Conservation (phyloP, 1,139 yeast genomes). For the Pichia sp. region DNA sequence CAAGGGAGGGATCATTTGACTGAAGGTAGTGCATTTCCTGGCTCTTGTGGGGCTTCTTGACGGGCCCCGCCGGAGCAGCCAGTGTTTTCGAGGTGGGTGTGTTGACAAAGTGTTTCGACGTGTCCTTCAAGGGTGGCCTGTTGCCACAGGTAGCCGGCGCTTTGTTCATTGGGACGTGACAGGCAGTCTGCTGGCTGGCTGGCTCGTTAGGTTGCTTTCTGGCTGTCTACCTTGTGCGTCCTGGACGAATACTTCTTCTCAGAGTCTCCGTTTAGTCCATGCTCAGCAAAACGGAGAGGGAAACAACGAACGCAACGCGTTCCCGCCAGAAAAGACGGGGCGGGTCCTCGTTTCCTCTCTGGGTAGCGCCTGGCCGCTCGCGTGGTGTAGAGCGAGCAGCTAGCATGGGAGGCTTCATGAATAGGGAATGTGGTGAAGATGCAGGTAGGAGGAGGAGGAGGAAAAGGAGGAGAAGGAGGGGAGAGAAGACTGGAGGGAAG, state of each 20-base stretch:
- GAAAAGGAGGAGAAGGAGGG: too few species aligned
- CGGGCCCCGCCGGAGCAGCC: background rate
- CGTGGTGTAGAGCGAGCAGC: background rate
- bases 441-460: background rate
- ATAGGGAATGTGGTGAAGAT: background rate
- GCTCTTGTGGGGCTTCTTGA: background rate
- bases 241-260: too few species aligned
- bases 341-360: background rate
- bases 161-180: constrained; percentile 1
- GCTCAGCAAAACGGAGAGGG: background rate
- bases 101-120: constrained; percentile 27
- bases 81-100: constrained; percentile 8
- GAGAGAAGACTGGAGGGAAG: background rate
- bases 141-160: constrained; percentile 4
- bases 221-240: too few species aligned
- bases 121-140: constrained; percentile 28
- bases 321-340: background rate
- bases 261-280: background rate
- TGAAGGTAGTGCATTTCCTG: constrained; percentile 2
- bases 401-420: background rate
- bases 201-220: too few species aligned
- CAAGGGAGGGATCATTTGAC: background rate
- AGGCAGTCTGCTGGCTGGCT: too few species aligned
- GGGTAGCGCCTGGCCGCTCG: background rate
- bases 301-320: background rate